A percentile compares a stretch with the other conserved stretches of the same genome.
phyloP scores from a whole-genome alignment of 345 rosid species.

The Eucalyptus brandiana region DNA sequence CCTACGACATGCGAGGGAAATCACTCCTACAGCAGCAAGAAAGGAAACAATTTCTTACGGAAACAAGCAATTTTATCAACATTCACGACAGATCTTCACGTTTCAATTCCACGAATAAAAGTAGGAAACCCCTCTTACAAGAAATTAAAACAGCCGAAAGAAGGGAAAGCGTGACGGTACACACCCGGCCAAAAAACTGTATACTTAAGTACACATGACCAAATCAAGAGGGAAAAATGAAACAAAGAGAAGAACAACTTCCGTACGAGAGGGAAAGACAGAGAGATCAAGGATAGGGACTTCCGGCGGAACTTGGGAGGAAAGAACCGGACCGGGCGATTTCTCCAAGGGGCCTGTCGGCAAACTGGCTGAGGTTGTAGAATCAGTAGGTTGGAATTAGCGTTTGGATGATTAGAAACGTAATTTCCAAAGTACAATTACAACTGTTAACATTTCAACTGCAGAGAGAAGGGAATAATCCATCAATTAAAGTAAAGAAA shows the following conservation, averaged over 20 bases:
- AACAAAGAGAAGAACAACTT: neutral
- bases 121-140: neutral
- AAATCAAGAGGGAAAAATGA: neutral
- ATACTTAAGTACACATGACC: neutral
- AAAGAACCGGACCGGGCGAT: constrained; percentile 2
- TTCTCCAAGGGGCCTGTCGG: constrained; percentile 27
- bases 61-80: neutral
- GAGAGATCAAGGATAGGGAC: neutral
- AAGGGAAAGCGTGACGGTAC: neutral
- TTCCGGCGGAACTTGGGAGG: neutral
- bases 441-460: neutral
- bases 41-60: neutral
- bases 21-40: neutral
- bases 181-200: neutral
- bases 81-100: neutral
- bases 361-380: constrained; percentile 19
- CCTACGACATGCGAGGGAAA: neutral
- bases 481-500: neutral
- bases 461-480: neutral
- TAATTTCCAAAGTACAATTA: neutral
- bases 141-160: neutral
- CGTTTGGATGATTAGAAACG: neutral
- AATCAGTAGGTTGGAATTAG: neutral
- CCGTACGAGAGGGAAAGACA: too few species aligned
- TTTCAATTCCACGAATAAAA: neutral